Evolutionary conservation across 306 rosid genomes (phyloP).

Genomic region (Abrus precatorius): DNA sequence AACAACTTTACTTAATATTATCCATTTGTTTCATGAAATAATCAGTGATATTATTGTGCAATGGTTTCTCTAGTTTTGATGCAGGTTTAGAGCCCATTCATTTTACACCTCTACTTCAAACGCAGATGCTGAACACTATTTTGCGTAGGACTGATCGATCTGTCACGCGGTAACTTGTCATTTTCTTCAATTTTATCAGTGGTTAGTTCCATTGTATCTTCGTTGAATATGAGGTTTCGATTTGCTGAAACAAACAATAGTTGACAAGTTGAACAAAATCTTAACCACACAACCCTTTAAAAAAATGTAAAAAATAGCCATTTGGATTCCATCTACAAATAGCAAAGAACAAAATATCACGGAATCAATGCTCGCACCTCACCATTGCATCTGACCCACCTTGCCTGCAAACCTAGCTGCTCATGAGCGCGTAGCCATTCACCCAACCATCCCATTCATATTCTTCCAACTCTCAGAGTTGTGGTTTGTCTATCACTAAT

Average conservation of each 20-base stretch:
- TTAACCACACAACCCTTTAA: not conserved
- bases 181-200: not conserved
- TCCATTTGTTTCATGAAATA: too few species aligned
- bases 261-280: not conserved
- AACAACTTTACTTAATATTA: too few species aligned
- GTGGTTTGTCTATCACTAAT: not conserved
- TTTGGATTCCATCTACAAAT: slow-evolving; percentile 4
- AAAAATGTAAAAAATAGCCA: not conserved
- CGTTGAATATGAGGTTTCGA: not conserved
- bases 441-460: not conserved
- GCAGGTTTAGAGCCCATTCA: not conserved
- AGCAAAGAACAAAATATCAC: not conserved
- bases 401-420: not conserved
- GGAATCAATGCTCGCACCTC: not conserved
- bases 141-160: not conserved
- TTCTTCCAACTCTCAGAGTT: not conserved
- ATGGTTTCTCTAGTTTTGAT: not conserved
- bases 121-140: not conserved
- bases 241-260: not conserved
- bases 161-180: not conserved
- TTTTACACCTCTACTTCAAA: not conserved
- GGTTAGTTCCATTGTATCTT: not conserved
- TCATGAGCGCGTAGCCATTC: not conserved
- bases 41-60: too few species aligned
- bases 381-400: slow-evolving; percentile 18